Conservation (phyloP, 441 rosid genomes). For the Euphorbia corollata region DNA sequence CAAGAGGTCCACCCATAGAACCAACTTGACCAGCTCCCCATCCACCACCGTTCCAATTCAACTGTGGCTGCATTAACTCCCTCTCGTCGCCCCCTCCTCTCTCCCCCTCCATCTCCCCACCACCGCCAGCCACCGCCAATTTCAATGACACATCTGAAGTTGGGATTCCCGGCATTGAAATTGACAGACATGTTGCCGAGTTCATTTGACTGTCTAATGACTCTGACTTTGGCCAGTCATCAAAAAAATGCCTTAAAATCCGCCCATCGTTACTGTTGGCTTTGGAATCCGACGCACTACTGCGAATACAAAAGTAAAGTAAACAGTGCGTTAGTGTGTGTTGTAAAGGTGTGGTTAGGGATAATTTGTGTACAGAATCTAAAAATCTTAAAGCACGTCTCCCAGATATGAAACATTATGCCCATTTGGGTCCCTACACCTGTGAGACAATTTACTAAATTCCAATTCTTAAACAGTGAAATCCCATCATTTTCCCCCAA, state of each 20-base stretch:
- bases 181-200: slow-evolving; percentile 52
- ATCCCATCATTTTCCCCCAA: neutral
- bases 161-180: slow-evolving; percentile 61
- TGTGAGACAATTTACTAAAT: neutral
- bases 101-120: slow-evolving; percentile 27
- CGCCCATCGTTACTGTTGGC: slow-evolving; percentile 45
- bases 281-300: slow-evolving; percentile 34
- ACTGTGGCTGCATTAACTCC: slow-evolving; percentile 32
- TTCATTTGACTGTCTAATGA: slow-evolving; percentile 31
- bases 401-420: slow-evolving; percentile 40
- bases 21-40: slow-evolving; percentile 48
- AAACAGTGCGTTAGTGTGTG: neutral
- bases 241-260: slow-evolving; percentile 69
- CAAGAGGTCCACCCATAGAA: slow-evolving; percentile 84
- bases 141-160: slow-evolving; percentile 71
- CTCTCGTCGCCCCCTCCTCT: slow-evolving; percentile 3
- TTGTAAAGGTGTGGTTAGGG: slow-evolving; percentile 47
- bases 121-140: slow-evolving; percentile 57
- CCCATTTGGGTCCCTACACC: slow-evolving; percentile 28
- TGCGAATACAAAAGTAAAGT: neutral
- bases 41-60: slow-evolving; percentile 57
- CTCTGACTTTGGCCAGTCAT: slow-evolving; percentile 83
- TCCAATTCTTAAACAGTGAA: slow-evolving; percentile 1
- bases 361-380: slow-evolving; percentile 38
- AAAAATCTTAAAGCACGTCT: slow-evolving; percentile 20